These are phyloP conservation scores for Acanthamoeba lenticulata DNA, from an alignment of 208 protist species.

Conservation along the genomic window DNA sequence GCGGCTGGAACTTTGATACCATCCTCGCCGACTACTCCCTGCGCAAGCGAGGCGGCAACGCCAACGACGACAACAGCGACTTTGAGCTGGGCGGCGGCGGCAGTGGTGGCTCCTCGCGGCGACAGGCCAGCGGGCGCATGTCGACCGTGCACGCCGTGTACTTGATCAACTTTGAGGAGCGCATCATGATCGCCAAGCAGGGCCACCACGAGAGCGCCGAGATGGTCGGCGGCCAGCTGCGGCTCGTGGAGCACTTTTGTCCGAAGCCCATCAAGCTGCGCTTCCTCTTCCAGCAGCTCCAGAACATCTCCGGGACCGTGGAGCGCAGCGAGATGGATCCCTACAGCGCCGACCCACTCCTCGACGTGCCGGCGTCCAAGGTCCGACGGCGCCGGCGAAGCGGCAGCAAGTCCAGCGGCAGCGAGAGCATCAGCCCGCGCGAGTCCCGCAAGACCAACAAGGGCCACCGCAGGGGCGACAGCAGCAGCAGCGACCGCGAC, in stretches of 20 bases:
- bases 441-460: neutral
- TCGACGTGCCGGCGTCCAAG: neutral
- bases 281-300: neutral
- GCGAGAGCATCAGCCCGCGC: neutral
- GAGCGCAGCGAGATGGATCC: neutral
- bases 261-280: constrained; percentile 31
- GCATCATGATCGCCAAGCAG: constrained; percentile 3
- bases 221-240: neutral
- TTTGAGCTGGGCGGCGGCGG: neutral
- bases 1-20: neutral
- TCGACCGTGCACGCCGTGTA: neutral
- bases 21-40: constrained; percentile 7
- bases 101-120: neutral
- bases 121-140: neutral
- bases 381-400: neutral
- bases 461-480: neutral
- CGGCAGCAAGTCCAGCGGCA: neutral
- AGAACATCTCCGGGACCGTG: neutral
- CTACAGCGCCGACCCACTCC: neutral
- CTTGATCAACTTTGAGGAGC: constrained; percentile 13
- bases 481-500: neutral
- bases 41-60: neutral
- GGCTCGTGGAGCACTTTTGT: neutral
- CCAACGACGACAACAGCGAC: neutral
- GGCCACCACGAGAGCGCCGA: neutral